Evolutionary conservation across 2,329 filamentous ascomycete species (phyloP).

Genomic region (Fulvia fulva): DNA sequence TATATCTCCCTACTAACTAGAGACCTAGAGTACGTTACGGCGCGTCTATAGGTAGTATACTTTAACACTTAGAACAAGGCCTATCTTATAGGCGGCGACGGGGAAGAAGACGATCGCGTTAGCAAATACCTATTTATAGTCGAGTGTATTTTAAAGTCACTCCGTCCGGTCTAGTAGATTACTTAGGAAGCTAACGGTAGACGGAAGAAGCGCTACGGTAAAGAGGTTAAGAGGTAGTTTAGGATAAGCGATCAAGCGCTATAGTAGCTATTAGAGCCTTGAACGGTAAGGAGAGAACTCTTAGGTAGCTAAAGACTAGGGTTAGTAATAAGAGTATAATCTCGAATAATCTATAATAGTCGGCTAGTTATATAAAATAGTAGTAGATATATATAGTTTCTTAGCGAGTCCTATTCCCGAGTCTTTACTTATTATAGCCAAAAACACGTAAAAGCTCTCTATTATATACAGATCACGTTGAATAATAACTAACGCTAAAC

Average conservation of each 20-base stretch:
- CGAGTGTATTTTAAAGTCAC: background rate
- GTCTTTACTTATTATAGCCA: too few relatives aligned
- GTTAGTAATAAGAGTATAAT: too few relatives aligned
- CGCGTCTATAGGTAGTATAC: background rate
- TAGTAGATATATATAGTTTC: too few relatives aligned
- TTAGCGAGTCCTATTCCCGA: too few relatives aligned
- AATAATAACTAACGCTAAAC: too few relatives aligned
- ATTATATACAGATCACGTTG: too few relatives aligned
- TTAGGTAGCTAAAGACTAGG: too few relatives aligned
- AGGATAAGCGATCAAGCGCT: background rate
- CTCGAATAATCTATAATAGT: too few relatives aligned
- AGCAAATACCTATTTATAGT: background rate
- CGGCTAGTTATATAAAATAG: too few relatives aligned
- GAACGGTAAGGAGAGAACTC: too few relatives aligned
- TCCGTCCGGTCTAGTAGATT: background rate
- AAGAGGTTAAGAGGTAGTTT: background rate
- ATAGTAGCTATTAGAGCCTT: background rate
- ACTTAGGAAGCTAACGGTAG: background rate
- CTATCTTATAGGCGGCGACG: background rate
- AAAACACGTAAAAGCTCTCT: too few relatives aligned
- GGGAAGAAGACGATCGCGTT: background rate
- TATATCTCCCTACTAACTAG: too few relatives aligned
- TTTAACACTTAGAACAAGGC: background rate
- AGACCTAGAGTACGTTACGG: background rate
- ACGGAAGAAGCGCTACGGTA: background rate